These are phyloP conservation scores for Paracoccidioides brasiliensis DNA, from an alignment of 2,329 filamentous ascomycete species.

Conservation along the genomic window DNA sequence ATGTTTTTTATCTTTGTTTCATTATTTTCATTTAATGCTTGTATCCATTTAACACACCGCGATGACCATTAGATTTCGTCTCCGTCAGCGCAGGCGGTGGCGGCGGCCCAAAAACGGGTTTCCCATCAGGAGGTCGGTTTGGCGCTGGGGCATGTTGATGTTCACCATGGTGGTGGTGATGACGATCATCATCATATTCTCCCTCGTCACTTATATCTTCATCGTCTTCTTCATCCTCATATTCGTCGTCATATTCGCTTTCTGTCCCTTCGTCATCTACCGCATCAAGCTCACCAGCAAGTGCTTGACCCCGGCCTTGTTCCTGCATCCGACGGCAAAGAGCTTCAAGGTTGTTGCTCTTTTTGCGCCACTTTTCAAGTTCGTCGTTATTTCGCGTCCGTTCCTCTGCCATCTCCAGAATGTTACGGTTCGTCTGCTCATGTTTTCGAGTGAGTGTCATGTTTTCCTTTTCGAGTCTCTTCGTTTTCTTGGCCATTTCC, in stretches of 20 bases:
- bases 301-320: constrained; percentile 67
- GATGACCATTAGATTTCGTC: constrained; percentile 33
- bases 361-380: constrained; percentile 66
- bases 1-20: not conserved
- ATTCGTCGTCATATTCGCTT: constrained; percentile 42
- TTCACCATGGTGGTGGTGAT: constrained; percentile 47
- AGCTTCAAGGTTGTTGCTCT: constrained; percentile 82
- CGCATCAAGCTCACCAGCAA: constrained; percentile 46
- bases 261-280: constrained; percentile 35
- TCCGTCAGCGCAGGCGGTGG: constrained; percentile 39
- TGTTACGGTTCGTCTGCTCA: constrained; percentile 84
- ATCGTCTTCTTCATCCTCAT: constrained; percentile 48
- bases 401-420: constrained; percentile 94
- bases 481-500: constrained; percentile 98
- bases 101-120: constrained; percentile 36
- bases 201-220: constrained; percentile 48
- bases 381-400: constrained; percentile 62
- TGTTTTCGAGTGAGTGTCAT: constrained; percentile 82
- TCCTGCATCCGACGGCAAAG: constrained; percentile 95
- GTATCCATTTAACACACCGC: constrained; percentile 32
- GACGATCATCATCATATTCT: constrained; percentile 52
- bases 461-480: constrained; percentile 92
- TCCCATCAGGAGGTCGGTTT: constrained; percentile 20
- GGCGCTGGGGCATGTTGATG: constrained; percentile 31
- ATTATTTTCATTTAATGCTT: constrained; percentile 14